Evolutionary conservation across 441 rosid species (phyloP).

Genomic region (Macaranga tanarius): DNA sequence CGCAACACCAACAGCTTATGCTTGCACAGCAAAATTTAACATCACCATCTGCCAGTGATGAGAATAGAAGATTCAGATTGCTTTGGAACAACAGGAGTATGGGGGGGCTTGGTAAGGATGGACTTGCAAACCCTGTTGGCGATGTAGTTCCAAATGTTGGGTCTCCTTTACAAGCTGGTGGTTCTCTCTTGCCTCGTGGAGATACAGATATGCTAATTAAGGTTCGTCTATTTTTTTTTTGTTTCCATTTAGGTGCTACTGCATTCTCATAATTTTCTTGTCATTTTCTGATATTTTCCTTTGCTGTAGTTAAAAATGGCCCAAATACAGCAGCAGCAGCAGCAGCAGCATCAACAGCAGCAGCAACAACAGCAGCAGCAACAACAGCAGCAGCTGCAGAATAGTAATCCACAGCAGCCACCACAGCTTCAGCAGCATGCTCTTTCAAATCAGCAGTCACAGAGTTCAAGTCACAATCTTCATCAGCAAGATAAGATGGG

Average conservation of each 20-base stretch:
- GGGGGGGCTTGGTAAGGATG: conserved; percentile 62
- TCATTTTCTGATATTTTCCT: not conserved
- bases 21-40: conserved; percentile 76
- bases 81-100: conserved; percentile 55
- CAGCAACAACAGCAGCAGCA: conserved; percentile 52
- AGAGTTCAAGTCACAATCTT: conserved; percentile 55
- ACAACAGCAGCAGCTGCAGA: conserved; percentile 49
- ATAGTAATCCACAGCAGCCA: conserved; percentile 43
- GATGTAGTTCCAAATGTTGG: conserved; percentile 61
- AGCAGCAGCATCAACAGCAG: too few species aligned
- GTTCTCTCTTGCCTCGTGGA: conserved; percentile 47
- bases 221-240: conserved; percentile 34
- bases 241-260: not conserved
- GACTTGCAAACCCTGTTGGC: conserved; percentile 52
- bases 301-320: conserved; percentile 54
- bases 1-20: conserved; percentile 82
- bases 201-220: conserved; percentile 59
- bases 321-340: conserved; percentile 53
- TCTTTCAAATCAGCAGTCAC: conserved; percentile 68
- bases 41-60: conserved; percentile 68
- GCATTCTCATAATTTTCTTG: not conserved
- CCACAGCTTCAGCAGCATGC: conserved; percentile 55
- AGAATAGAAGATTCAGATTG: conserved; percentile 69
- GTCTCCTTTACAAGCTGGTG: conserved; percentile 57
- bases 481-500: conserved; percentile 74